Evolutionary conservation across 1,139 yeast species (phyloP).

Genomic region (Meyerozyma sp.): DNA sequence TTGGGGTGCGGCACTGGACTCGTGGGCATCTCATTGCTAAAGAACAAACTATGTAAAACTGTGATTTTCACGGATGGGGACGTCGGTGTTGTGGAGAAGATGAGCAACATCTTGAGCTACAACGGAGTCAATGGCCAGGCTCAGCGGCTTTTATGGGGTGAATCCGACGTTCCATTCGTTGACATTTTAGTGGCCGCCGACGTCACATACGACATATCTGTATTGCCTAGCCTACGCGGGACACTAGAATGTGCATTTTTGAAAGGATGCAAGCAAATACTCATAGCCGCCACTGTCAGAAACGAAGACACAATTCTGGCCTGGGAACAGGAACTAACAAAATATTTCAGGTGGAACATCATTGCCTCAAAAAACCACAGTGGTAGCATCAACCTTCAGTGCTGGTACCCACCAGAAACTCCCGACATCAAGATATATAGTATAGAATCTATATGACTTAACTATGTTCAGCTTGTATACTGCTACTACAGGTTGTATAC

Average conservation of each 20-base stretch:
- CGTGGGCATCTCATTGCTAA: slow-evolving; percentile 56
- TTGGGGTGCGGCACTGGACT: slow-evolving; percentile 91
- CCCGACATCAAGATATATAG: slow-evolving; percentile 41
- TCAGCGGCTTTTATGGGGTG: slow-evolving; percentile 57
- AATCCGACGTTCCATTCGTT: slow-evolving; percentile 14
- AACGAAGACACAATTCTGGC: slow-evolving; percentile 49
- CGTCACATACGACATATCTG: slow-evolving; percentile 71
- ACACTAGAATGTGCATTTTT: slow-evolving; percentile 41
- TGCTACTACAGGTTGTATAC: too few relatives aligned
- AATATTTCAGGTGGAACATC: slow-evolving; percentile 17
- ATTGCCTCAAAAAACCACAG: slow-evolving; percentile 19
- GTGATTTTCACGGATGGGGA: slow-evolving; percentile 77
- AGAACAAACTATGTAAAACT: slow-evolving; percentile 15
- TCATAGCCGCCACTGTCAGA: slow-evolving; percentile 73
- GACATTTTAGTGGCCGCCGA: slow-evolving; percentile 73
- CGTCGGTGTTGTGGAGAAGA: slow-evolving; percentile 48
- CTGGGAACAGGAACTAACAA: slow-evolving; percentile 44
- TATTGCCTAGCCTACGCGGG: slow-evolving; percentile 50
- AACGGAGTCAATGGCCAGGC: slow-evolving; percentile 29
- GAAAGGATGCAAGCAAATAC: slow-evolving; percentile 15
- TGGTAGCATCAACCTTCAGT: slow-evolving; percentile 7
- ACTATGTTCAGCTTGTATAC: too few relatives aligned
- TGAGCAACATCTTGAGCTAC: slow-evolving; percentile 39
- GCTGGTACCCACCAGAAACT: slow-evolving; percentile 30
- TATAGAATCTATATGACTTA: slow-evolving; percentile 6